Percentiles rank a stretch among this genome's conserved stretches.
phyloP scores from a whole-genome alignment of 148 eudicot species.

The Hydrangea macrophylla region DNA sequence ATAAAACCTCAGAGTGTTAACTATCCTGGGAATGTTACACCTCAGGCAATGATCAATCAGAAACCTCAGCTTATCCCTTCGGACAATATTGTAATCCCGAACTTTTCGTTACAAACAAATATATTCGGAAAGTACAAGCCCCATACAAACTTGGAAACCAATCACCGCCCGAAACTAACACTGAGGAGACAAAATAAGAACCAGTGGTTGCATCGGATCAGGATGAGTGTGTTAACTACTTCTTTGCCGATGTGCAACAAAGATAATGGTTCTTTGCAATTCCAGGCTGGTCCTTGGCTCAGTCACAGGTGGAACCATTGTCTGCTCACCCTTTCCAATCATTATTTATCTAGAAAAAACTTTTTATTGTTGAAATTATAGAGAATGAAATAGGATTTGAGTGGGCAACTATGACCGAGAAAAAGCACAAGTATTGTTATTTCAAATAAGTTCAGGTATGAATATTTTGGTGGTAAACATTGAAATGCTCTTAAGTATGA shows the following conservation, averaged over 20 bases:
- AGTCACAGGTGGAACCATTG: conserved; percentile 36
- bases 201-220: conserved; percentile 22
- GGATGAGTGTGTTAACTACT: conserved; percentile 29
- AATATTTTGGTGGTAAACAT: too few species aligned
- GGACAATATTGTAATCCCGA: conserved; percentile 18
- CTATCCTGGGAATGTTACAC: conserved; percentile 15
- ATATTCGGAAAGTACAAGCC: conserved; percentile 18
- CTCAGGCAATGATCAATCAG: conserved; percentile 29
- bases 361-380: too few species aligned
- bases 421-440: too few species aligned
- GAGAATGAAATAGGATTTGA: too few species aligned
- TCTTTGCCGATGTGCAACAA: conserved; percentile 27
- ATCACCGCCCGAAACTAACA: conserved; percentile 8
- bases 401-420: too few species aligned
- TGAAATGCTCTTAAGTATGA: too few species aligned
- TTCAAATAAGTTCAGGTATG: too few species aligned
- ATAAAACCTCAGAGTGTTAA: conserved; percentile 40
- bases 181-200: conserved; percentile 33
- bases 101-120: conserved; percentile 21
- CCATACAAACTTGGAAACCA: conserved; percentile 22
- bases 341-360: too few species aligned
- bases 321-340: conserved; percentile 23
- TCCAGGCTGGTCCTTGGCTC: conserved; percentile 29
- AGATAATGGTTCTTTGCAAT: conserved; percentile 23
- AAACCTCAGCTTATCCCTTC: conserved; percentile 32